Evolutionary conservation across 2,329 filamentous ascomycete species (phyloP).

Genomic region (Coniosporium tulheliwenetii): DNA sequence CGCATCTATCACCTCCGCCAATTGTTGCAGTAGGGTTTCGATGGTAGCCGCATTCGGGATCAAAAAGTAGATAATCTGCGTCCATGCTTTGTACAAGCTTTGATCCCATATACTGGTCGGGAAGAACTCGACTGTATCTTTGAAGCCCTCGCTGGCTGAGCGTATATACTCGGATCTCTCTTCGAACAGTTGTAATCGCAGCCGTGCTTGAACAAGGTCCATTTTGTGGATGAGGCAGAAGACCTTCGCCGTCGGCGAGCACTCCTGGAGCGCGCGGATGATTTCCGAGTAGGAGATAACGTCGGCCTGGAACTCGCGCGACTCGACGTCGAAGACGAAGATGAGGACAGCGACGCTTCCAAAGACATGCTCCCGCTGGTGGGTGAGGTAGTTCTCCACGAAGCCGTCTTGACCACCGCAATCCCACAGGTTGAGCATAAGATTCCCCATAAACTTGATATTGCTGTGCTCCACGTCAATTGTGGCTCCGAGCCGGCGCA

Average conservation of each 20-base stretch:
- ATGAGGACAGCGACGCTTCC: constrained; percentile 92
- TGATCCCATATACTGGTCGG: constrained; percentile 98
- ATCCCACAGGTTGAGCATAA: constrained; percentile 96
- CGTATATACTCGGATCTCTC: constrained; percentile 66
- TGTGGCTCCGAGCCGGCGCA: constrained; percentile 78
- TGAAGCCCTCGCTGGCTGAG: constrained; percentile 54
- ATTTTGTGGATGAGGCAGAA: constrained; percentile 98
- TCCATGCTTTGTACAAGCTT: constrained; percentile 95
- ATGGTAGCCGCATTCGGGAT: constrained; percentile 89
- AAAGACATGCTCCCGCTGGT: constrained; percentile 93
- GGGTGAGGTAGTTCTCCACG: constrained; percentile 94
- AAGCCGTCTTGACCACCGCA: constrained; percentile 98
- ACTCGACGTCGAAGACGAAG: constrained; percentile 98
- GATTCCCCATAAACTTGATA: constrained; percentile 95
- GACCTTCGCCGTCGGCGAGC: constrained; percentile 64
- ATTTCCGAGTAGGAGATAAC: constrained; percentile 85
- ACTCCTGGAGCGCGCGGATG: constrained; percentile 76
- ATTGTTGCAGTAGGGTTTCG: constrained; percentile 66
- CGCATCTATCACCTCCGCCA: constrained; percentile 76
- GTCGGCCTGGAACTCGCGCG: constrained; percentile 83
- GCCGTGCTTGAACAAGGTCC: constrained; percentile 74
- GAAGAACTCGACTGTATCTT: constrained; percentile 56
- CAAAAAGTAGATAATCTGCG: constrained; percentile 90
- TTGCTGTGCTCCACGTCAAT: constrained; percentile 98
- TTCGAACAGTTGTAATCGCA: constrained; percentile 69